Percentiles rank a stretch among this genome's conserved stretches.
These are phyloP conservation scores for Cajanus cajan DNA, from an alignment of 306 rosid species.

Conservation along the genomic window DNA sequence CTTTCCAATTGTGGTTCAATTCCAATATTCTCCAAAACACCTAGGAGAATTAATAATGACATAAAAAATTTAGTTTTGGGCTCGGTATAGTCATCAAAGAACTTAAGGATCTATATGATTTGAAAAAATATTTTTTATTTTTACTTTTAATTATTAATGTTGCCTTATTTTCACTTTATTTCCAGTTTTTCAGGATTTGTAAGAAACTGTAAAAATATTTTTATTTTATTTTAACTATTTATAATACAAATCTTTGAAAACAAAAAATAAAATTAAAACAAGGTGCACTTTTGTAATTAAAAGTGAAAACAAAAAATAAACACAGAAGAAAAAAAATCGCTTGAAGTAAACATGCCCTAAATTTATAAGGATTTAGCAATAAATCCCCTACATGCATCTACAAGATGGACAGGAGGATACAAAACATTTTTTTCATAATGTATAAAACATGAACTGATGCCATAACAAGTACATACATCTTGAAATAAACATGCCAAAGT, in stretches of 20 bases:
- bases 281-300: not conserved
- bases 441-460: not conserved
- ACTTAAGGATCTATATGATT: not conserved
- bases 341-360: not conserved
- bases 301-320: not conserved
- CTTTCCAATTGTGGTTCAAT: conserved; percentile 88
- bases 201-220: not conserved
- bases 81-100: conserved; percentile 23
- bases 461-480: not conserved
- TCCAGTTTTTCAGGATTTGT: not conserved
- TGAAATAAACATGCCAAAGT: not conserved
- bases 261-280: not conserved
- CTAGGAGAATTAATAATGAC: conserved; percentile 37
- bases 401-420: conserved; percentile 9
- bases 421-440: not conserved
- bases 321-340: not conserved
- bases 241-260: not conserved
- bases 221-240: not conserved
- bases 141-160: not conserved
- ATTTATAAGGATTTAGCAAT: conserved; percentile 13
- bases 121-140: not conserved
- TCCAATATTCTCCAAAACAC: conserved; percentile 82
- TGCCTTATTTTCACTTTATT: not conserved
- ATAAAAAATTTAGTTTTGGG: conserved; percentile 6
- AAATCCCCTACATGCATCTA: not conserved